Conservation (phyloP, 83 land plant species). For the Larix sibirica region DNA sequence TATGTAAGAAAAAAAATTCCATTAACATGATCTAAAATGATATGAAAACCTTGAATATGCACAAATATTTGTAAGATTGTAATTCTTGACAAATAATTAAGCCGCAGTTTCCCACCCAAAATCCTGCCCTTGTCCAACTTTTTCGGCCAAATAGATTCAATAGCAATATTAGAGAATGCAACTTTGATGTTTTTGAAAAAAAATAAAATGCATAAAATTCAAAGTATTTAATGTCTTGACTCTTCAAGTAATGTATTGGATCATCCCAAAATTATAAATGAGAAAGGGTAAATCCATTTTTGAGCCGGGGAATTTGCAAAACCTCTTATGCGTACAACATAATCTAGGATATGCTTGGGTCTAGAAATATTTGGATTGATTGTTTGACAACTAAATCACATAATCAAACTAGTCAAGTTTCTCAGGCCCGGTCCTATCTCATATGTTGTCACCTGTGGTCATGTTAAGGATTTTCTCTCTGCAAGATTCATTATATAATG, state of each 20-base stretch:
- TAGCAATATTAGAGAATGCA: background rate
- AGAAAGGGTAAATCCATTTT: background rate
- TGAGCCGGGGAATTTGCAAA: background rate
- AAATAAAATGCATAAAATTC: background rate
- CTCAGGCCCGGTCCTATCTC: background rate
- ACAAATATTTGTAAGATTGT: background rate
- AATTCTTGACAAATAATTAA: background rate
- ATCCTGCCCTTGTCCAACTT: background rate
- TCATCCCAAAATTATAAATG: background rate
- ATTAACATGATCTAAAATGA: background rate
- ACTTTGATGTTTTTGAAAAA: background rate
- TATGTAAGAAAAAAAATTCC: background rate
- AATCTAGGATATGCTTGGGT: background rate
- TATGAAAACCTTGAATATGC: background rate
- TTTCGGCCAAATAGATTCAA: background rate
- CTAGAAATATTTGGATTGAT: background rate
- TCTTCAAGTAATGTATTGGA: background rate
- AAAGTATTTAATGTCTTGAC: background rate
- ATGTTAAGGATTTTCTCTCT: background rate
- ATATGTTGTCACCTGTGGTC: background rate
- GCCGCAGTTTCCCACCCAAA: background rate
- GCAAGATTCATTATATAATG: background rate
- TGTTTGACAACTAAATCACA: background rate
- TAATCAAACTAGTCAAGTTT: background rate
- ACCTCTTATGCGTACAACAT: background rate